These are phyloP conservation scores for Cyclotella atomus DNA, from an alignment of 108 stramenopile genomes.

Conservation along the genomic window DNA sequence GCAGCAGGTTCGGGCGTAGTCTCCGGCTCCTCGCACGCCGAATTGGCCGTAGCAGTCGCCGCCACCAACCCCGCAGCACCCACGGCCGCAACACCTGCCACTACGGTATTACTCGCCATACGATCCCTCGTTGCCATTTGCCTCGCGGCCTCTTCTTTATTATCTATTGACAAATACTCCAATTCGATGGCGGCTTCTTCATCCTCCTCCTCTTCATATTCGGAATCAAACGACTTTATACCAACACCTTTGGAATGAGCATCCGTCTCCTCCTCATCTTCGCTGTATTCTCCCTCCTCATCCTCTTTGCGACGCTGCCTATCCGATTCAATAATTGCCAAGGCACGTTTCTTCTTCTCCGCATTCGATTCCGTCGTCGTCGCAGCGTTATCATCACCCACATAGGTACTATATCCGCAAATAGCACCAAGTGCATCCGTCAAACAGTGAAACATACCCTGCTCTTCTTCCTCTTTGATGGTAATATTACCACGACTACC, in stretches of 20 bases:
- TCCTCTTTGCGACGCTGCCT: background rate
- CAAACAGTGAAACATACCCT: constrained; percentile 23
- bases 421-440: constrained; percentile 23
- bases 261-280: constrained; percentile 6
- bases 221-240: background rate
- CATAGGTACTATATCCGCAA: constrained; percentile 25
- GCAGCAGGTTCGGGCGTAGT: too few relatives aligned
- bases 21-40: too few relatives aligned
- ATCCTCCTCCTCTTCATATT: constrained; percentile 13
- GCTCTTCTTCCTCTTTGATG: constrained; percentile 7
- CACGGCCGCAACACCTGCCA: background rate
- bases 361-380: background rate
- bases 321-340: constrained; percentile 23
- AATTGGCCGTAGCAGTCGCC: background rate
- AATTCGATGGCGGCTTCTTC: constrained; percentile 35
- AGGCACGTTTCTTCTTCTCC: constrained; percentile 10
- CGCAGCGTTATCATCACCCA: constrained; percentile 1
- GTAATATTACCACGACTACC: background rate
- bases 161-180: constrained; percentile 15
- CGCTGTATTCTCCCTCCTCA: constrained; percentile 5
- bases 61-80: constrained; percentile 10
- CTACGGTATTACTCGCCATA: background rate
- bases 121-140: background rate
- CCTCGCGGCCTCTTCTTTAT: too few relatives aligned
- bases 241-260: background rate